Evolutionary conservation across 2,329 filamentous ascomycete genomes (phyloP), one percentile per base, ranked within the genome.

Genomic region (Colletotrichum phormii): DNA sequence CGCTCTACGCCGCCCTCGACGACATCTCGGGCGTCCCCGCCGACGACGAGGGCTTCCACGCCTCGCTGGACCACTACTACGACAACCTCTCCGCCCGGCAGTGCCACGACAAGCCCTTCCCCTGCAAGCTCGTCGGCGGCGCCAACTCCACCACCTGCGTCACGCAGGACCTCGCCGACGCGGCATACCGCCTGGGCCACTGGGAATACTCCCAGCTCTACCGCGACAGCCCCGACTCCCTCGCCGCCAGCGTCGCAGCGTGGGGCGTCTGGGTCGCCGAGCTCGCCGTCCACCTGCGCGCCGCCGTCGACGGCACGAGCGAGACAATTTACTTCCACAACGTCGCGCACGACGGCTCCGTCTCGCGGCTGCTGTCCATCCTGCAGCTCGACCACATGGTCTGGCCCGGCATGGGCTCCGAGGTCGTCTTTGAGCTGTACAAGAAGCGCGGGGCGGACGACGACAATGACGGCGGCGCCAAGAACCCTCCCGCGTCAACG

Each of bases 121-220:
- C 94, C 0, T 96, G 94, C 82, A 89, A 88, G 74, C 80, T 88
- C 7, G 81, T 86, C 22, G 75, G 81, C 70, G 82, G 82, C 75
- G 76, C 77, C 66, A 86, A 86, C 73, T 86, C 87, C 65, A 83
- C 82, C 0, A 81, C 83, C 0, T 96, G 94, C 78, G 84, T 95
- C 53, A 88, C 88, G 3, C 90, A 91, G 76, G 80, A 83, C 0
- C 84, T 91, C 55, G 91, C 93, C 2, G 86, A 96, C 71, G 82
- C 88, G 1, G 93, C 95, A 8, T 96, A 95, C 80, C 88, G 94
- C 8, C 81, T 95, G 0, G 94, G 94, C 0, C 87, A 95, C 76
- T 96, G 93, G 86, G 94, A 97, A 81, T 97, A 97, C 83, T 91
- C 89, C 15, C 93, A 92, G 78, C 89, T 95, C 66, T 95, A 95